Base-by-base conservation (phyloP, 495 filamentous ascomycete species). In the Penicillium salamii region DNA sequence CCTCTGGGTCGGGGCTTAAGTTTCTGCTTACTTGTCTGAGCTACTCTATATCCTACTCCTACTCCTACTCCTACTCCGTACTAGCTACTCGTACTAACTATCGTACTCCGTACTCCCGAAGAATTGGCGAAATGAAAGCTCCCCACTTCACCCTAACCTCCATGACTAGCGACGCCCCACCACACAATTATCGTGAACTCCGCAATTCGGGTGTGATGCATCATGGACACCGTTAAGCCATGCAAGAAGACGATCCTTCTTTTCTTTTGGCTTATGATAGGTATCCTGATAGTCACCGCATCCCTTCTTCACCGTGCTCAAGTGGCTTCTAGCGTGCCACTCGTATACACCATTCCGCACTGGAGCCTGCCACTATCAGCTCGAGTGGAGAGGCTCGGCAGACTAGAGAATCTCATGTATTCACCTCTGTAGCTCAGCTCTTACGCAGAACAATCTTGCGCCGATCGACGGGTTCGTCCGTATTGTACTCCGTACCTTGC, bases 391-490 rank as follows among this genome's bases (percentile, higher is more conserved):
- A 26, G 23, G 23, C 23, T 26, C 23, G 23, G 23, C 23, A 36
- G 7, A n/a, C 29, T 44, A 44, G 42, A 35, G 32, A 35, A 15
- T 28, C 31, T 44, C n/a, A 6, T 44, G 20, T 45, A 6, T 6
- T 11, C 26, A 41, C 7, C 7, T 21, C 37, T 8, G 23, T 26
- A 26, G 23, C 23, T 26, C 8, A 26, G 8, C 23, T 26, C 23
- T 8, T 26, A 4, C 23, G 23, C 23, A 26, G 23, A n/a, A 12
- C 42, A 46, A 46, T 46, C 43, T 46, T 21, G 31, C 20, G 43
- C 35, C 49, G 57, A 63, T 63, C 54, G 52, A 63, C 61, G 54
- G 58, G 61, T 63, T 61, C 58, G 52, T 51, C 61, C 54, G 61
- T 63, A 26, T 26, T 26, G 23, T 26, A n/a, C n/a, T n/a, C n/a